Evolutionary conservation across 1,284 basidiomycete genomes (phyloP).

Genomic region (Ceratobasidium sp.): DNA sequence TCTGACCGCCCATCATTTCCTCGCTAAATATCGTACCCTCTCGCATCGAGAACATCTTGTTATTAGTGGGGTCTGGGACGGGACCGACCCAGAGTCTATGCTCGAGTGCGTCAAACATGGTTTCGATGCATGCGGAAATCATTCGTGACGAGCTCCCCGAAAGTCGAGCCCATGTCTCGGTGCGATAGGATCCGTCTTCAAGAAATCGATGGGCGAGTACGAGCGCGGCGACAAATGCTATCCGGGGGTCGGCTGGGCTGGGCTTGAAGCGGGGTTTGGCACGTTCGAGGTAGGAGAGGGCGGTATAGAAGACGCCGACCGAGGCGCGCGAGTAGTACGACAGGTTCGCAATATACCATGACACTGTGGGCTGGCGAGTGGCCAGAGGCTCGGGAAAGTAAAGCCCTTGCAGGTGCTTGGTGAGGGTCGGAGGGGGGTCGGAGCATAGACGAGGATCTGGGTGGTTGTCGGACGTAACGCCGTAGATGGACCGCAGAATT

Average conservation of each 20-base stretch:
- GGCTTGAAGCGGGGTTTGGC: conserved; percentile 24
- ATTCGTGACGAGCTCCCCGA: conserved; percentile 14
- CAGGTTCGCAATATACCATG: conserved; percentile 33
- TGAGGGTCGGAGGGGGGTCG: conserved; percentile 5
- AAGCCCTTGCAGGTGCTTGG: background rate
- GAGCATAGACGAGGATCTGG: conserved; percentile 27
- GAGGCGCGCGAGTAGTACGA: conserved; percentile 34
- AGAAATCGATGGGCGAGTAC: conserved; percentile 30
- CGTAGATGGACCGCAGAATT: conserved; percentile 27
- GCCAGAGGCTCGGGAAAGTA: conserved; percentile 33
- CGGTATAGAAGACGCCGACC: conserved; percentile 21
- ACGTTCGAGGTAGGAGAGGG: conserved; percentile 24
- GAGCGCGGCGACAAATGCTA: conserved; percentile 30
- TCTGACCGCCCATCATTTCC: conserved; percentile 26
- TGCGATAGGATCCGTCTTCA: conserved; percentile 32
- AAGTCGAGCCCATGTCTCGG: conserved; percentile 31
- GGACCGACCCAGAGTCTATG: conserved; percentile 31
- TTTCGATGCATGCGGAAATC: conserved; percentile 31
- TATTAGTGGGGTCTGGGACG: background rate
- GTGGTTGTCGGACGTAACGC: conserved; percentile 30
- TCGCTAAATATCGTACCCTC: conserved; percentile 32
- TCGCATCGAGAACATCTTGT: conserved; percentile 35
- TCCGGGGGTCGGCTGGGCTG: conserved; percentile 4
- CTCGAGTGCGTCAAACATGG: conserved; percentile 36
- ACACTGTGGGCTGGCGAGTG: conserved; percentile 25